phyloP scores from a whole-genome alignment of 495 filamentous ascomycete species.

The Neurospora pannonica region DNA sequence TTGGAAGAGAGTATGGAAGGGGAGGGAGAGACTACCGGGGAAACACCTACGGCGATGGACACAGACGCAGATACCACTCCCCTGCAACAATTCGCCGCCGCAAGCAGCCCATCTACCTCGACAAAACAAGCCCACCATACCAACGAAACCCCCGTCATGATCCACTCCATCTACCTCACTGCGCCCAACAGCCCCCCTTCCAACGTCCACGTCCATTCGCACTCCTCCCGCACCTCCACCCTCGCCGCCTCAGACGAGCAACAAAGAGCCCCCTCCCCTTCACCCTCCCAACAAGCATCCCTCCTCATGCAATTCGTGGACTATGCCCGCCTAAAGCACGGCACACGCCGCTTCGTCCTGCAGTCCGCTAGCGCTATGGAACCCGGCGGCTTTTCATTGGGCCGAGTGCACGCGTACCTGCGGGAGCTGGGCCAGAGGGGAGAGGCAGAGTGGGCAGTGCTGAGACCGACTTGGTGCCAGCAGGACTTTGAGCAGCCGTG shows the following conservation, averaged over 20 bases:
- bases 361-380: slow-evolving; percentile 28
- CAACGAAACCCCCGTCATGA: background rate
- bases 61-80: background rate
- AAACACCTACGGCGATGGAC: background rate
- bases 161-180: slow-evolving; percentile 34
- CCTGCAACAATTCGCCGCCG: background rate
- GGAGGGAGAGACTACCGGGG: background rate
- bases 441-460: slow-evolving; percentile 32
- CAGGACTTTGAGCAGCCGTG: slow-evolving; percentile 24
- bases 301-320: slow-evolving; percentile 29
- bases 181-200: slow-evolving; percentile 5
- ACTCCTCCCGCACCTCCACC: background rate
- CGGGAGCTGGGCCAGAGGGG: slow-evolving; percentile 27
- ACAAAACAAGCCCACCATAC: background rate
- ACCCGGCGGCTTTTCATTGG: slow-evolving; percentile 26
- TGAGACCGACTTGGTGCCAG: slow-evolving; percentile 39
- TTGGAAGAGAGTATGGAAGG: background rate
- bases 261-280: background rate
- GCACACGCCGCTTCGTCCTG: slow-evolving; percentile 35
- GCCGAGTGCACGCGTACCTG: slow-evolving; percentile 27
- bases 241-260: background rate
- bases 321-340: slow-evolving; percentile 23
- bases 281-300: background rate
- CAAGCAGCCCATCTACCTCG: background rate
- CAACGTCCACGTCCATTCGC: background rate